Conservation (phyloP, 805 yeast species). For the Saturnispora gosingensis region DNA sequence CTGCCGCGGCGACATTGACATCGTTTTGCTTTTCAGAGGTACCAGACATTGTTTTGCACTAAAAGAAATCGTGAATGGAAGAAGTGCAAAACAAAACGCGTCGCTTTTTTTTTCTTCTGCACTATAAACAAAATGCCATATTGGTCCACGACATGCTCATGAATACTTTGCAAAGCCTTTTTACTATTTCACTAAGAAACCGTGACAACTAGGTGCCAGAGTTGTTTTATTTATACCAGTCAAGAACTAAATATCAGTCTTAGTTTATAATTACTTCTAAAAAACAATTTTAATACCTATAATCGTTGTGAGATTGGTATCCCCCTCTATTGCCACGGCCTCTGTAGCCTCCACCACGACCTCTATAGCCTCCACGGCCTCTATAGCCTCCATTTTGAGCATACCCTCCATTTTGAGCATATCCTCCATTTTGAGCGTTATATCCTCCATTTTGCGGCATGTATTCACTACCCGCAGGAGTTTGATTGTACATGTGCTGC, state of each 20-base stretch:
- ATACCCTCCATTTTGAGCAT: conserved; percentile 6
- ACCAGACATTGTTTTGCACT: not conserved
- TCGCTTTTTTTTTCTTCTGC: not conserved
- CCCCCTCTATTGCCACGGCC: conserved; percentile 5
- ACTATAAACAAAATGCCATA: not conserved
- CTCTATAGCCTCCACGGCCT: conserved; percentile 7
- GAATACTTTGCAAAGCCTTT: not conserved
- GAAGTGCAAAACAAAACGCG: conserved; percentile 2
- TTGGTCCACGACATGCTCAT: not conserved
- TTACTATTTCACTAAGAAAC: not conserved
- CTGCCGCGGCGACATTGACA: not conserved
- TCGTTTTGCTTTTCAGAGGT: conserved; percentile 6
- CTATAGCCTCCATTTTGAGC: conserved; percentile 4
- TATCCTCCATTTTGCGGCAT: conserved; percentile 3
- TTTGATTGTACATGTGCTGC: conserved; percentile 17
- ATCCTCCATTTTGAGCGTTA: conserved; percentile 1
- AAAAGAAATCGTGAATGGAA: not conserved
- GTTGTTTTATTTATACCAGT: no score
- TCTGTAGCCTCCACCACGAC: conserved; percentile 7
- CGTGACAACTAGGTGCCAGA: not conserved
- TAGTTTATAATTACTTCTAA: not conserved
- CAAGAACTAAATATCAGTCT: not conserved
- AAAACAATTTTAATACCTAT: not conserved
- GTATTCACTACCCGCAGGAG: conserved; percentile 10
- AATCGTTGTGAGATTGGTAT: not conserved